Conservation (phyloP, 371 early-diverging fungal species). For the Basidiobolus meristosporus region DNA sequence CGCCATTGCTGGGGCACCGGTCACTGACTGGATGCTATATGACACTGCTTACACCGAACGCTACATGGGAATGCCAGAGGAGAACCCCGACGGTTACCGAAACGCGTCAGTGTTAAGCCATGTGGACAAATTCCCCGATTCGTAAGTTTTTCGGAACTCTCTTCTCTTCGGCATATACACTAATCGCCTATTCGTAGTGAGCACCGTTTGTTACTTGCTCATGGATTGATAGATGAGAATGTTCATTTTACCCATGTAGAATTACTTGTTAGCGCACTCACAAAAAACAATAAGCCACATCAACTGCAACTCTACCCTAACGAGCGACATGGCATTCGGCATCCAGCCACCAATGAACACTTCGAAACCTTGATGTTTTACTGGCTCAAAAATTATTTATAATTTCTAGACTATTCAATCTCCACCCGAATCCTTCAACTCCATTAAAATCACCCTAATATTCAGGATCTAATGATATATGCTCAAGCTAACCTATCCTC, state of each 20-base stretch:
- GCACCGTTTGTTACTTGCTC: conserved; percentile 46
- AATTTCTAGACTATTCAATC: no score
- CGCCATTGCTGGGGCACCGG: conserved; percentile 62
- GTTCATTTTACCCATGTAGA: conserved; percentile 57
- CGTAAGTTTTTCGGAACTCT: conserved; percentile 13
- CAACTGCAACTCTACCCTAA: conserved; percentile 45
- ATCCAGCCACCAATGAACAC: conserved; percentile 48
- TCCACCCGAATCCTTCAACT: no score
- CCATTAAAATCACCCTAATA: no score
- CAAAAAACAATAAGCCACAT: conserved; percentile 32
- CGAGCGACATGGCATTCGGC: conserved; percentile 57
- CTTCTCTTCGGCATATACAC: no score
- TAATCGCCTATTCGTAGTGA: no score
- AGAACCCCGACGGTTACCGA: conserved; percentile 24
- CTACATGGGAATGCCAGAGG: conserved; percentile 40
- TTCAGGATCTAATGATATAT: no score
- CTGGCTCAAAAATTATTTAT: conserved; percentile 40
- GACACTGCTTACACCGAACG: conserved; percentile 67
- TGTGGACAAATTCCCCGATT: conserved; percentile 31
- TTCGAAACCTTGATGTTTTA: conserved; percentile 62
- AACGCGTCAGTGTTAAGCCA: conserved; percentile 28
- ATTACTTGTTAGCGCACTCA: conserved; percentile 26
- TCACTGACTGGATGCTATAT: conserved; percentile 53
- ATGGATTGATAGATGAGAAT: conserved; percentile 69
- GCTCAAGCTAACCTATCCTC: no score